Evolutionary conservation across 371 early-diverging fungal genomes (phyloP).

Genomic region (Mucor mucedo): DNA sequence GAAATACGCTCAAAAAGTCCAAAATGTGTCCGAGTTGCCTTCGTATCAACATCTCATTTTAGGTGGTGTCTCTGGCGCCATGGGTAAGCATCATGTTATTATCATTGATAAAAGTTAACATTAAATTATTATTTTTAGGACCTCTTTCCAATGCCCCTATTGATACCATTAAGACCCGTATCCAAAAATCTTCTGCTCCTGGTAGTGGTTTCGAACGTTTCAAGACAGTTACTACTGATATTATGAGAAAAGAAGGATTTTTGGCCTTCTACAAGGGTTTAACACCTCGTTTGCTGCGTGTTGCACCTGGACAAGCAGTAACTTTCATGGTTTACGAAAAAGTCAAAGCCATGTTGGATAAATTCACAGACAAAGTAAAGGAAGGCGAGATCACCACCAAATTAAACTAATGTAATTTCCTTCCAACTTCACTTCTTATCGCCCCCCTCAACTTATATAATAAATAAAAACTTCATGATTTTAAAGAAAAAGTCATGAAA

Average conservation of each 20-base stretch:
- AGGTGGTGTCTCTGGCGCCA: conserved; percentile 95
- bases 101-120: neutral
- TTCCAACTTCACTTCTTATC: no score
- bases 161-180: conserved; percentile 98
- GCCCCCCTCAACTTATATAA: no score
- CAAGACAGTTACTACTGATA: conserved; percentile 69
- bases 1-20: conserved; percentile 62
- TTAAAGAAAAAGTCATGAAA: no score
- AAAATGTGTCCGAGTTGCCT: conserved; percentile 83
- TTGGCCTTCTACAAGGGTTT: conserved; percentile 95
- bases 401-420: conserved; percentile 1
- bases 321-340: conserved; percentile 90
- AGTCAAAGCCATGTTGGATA: conserved; percentile 76
- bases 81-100: conserved; percentile 55
- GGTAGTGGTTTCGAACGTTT: conserved; percentile 85
- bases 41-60: conserved; percentile 89
- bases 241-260: conserved; percentile 90
- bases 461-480: no score
- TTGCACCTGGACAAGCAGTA: conserved; percentile 88
- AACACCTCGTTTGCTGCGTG: conserved; percentile 91
- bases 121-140: conserved; percentile 34
- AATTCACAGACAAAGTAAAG: conserved; percentile 50
- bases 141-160: conserved; percentile 97
- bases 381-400: conserved; percentile 35
- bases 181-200: conserved; percentile 83